Evolutionary conservation across 345 rosid genomes (phyloP).

Genomic region (Melaleuca quinquenervia): DNA sequence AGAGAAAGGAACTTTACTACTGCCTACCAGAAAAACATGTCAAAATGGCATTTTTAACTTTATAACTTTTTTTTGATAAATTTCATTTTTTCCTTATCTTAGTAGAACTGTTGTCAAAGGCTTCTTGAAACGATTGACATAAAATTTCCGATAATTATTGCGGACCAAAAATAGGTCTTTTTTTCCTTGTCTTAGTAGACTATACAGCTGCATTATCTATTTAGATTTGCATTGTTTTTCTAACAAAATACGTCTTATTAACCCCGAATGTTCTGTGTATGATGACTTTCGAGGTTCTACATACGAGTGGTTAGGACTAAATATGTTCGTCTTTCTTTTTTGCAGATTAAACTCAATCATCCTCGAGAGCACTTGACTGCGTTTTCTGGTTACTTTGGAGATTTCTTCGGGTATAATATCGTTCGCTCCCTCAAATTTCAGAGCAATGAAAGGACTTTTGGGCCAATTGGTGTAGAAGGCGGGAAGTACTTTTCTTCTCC

Average conservation of each 20-base stretch:
- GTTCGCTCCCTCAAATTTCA: background rate
- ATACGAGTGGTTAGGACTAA: background rate
- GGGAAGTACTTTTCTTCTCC: background rate
- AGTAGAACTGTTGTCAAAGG: too few relatives aligned
- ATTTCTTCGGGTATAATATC: fast-evolving
- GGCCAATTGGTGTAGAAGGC: background rate
- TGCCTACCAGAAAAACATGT: too few relatives aligned
- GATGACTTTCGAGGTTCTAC: background rate
- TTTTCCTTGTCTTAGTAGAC: too few relatives aligned
- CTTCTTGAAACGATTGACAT: too few relatives aligned
- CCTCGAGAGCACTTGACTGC: background rate
- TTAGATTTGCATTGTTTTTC: background rate
- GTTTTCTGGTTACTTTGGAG: background rate
- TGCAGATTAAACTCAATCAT: background rate
- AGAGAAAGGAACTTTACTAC: too few relatives aligned
- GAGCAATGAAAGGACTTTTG: background rate
- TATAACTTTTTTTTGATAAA: too few relatives aligned
- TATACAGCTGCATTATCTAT: background rate
- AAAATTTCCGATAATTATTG: too few relatives aligned
- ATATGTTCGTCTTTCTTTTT: background rate
- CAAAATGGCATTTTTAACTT: too few relatives aligned
- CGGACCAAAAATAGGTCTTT: too few relatives aligned
- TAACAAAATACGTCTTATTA: background rate
- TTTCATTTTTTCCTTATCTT: too few relatives aligned
- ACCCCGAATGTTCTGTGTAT: background rate